These are phyloP conservation scores for Rhizoclosmatium globosum DNA, from an alignment of 192 early-diverging fungal species.

Conservation along the genomic window DNA sequence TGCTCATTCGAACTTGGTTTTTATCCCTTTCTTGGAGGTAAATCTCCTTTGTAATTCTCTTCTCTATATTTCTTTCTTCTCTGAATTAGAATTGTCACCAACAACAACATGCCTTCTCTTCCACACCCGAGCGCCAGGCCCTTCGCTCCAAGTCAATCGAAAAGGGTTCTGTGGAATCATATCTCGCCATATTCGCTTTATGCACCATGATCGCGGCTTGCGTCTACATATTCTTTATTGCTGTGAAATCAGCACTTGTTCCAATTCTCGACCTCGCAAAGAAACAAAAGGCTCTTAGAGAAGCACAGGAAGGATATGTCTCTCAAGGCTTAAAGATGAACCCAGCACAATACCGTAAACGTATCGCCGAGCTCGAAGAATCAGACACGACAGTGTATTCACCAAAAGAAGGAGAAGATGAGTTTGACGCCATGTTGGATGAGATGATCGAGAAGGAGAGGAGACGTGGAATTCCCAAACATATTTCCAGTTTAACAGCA, in stretches of 20 bases:
- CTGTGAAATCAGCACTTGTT: not conserved
- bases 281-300: not conserved
- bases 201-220: not conserved
- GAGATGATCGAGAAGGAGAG: conserved; percentile 13
- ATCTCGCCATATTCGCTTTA: not conserved
- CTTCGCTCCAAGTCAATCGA: not conserved
- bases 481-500: not conserved
- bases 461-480: not conserved
- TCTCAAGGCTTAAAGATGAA: not conserved
- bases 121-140: not conserved
- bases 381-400: not conserved
- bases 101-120: not conserved
- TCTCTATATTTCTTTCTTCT: not conserved
- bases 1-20: no score
- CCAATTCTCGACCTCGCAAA: not conserved
- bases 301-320: no score
- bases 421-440: conserved; percentile 12
- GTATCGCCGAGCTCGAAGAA: not conserved
- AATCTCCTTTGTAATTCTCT: not conserved
- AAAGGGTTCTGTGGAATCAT: not conserved
- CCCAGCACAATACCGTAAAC: not conserved
- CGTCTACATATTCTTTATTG: not conserved
- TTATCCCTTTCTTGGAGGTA: not conserved
- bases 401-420: not conserved
- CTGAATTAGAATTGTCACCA: not conserved